Base-by-base conservation (phyloP, 2,329 filamentous ascomycete species). In the Ceratocystiopsis brevicomis region DNA sequence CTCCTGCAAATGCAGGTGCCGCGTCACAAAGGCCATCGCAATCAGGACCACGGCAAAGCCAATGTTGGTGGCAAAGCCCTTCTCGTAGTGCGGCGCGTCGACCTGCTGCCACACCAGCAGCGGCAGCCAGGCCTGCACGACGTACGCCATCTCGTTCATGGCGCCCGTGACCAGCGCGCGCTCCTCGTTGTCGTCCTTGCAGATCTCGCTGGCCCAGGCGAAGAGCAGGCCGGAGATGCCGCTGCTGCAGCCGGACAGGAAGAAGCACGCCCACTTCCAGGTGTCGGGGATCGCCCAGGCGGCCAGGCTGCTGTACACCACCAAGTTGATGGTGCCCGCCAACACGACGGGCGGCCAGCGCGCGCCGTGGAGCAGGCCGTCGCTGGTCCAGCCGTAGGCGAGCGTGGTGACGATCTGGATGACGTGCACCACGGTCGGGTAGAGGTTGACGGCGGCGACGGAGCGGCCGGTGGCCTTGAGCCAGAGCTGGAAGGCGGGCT, bases 141-240 rank as follows among this genome's bases (percentile, higher is more conserved):
- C 74, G 47, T 81, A 80, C 0, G 76, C 76, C 60, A 81, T 68
- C 53, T 78, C 69, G 47, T 81, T 82, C 73, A 81, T 81, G 15
- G 64, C 59, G 0, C 65, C 77, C 1, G 77, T 67, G 0, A 81
- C 74, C 4, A 83, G 46, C 6, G 78, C 76, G 11, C 76, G 62
- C 57, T 81, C 77, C 55, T 82, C 76, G 44, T 76, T 68, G 47
- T 68, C 64, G 12, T 61, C 63, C 35, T 56, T 58, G 51, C 65
- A 68, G 37, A 69, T 67, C 51, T 69, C 66, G 45, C 68, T 62
- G 0, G 64, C 64, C 66, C 66, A 69, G 0, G 65, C 63, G 44
- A 66, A 67, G 0, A 60, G 62, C 11, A 68, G 52, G 0, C 65
- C 65, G 15, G 61, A 62, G 44, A 67, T 61, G 6, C 65, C 65